Evolutionary conservation across 2,329 filamentous ascomycete genomes (phyloP).

Genomic region (Colletotrichum liriopes): DNA sequence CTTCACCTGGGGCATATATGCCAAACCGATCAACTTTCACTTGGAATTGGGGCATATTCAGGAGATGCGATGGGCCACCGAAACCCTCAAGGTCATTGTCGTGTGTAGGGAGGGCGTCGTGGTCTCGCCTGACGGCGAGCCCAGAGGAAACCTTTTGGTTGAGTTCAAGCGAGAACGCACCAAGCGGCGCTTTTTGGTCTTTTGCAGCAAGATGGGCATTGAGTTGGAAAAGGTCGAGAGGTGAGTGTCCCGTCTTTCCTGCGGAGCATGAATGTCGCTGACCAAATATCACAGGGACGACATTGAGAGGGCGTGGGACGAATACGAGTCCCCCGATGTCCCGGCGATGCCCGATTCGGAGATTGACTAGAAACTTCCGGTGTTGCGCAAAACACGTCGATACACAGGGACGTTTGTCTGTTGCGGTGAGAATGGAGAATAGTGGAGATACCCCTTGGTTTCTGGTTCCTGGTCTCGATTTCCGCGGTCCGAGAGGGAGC

Average conservation of each 20-base stretch:
- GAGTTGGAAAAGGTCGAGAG: constrained; percentile 55
- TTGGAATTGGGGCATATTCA: constrained; percentile 63
- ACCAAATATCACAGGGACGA: constrained; percentile 42
- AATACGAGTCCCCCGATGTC: constrained; percentile 36
- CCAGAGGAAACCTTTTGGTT: constrained; percentile 64
- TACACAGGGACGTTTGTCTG: constrained; percentile 3
- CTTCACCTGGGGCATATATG: constrained; percentile 65
- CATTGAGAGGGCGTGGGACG: constrained; percentile 62
- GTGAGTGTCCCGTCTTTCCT: constrained; percentile 54
- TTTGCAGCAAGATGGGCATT: constrained; percentile 62
- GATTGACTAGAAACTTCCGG: constrained; percentile 12
- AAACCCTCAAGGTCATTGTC: constrained; percentile 59
- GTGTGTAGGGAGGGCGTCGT: constrained; percentile 51
- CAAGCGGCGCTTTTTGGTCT: constrained; percentile 66
- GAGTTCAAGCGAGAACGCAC: constrained; percentile 68
- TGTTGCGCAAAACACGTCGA: neutral
- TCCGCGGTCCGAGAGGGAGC: constrained; percentile 4
- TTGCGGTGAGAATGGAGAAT: constrained; percentile 7
- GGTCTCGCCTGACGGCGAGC: constrained; percentile 51
- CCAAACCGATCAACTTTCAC: constrained; percentile 67
- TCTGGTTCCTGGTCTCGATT: constrained; percentile 11
- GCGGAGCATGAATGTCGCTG: neutral
- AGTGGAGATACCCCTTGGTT: constrained; percentile 35
- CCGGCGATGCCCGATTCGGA: constrained; percentile 37
- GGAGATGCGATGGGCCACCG: constrained; percentile 61